These are phyloP conservation scores for Leccinum variicolor DNA, from an alignment of 768 basidiomycete species.

Conservation along the genomic window DNA sequence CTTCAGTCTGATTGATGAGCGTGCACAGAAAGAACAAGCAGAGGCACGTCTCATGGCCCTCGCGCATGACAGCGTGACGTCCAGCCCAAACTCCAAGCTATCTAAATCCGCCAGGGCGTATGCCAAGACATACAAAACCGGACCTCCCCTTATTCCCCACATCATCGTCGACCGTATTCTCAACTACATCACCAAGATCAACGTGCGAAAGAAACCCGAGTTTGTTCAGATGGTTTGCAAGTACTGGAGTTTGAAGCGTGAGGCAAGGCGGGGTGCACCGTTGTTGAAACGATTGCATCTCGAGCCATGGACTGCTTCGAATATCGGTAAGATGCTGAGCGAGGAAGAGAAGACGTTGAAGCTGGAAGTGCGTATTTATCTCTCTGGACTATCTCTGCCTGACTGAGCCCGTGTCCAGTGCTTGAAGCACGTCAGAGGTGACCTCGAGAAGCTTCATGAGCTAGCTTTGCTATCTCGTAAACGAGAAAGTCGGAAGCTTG, in stretches of 20 bases:
- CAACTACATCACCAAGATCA: slow-evolving; percentile 68
- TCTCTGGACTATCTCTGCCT: not conserved
- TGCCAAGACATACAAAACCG: slow-evolving; percentile 87
- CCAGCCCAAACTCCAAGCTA: slow-evolving; percentile 40
- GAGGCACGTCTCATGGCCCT: slow-evolving; percentile 58
- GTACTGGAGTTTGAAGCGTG: slow-evolving; percentile 98
- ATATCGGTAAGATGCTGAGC: slow-evolving; percentile 58
- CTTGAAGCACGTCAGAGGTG: slow-evolving; percentile 64
- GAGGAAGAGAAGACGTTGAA: slow-evolving; percentile 83
- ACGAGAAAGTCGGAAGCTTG: slow-evolving; percentile 79
- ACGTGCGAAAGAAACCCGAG: slow-evolving; percentile 69
- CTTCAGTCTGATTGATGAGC: not conserved
- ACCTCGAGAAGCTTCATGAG: slow-evolving; percentile 70
- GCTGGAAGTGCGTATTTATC: slow-evolving; percentile 57
- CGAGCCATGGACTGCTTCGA: slow-evolving; percentile 93
- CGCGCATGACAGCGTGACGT: slow-evolving; percentile 39
- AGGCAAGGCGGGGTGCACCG: slow-evolving; percentile 90
- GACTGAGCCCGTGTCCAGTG: slow-evolving; percentile 30
- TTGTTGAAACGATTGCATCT: slow-evolving; percentile 89
- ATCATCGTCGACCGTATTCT: slow-evolving; percentile 79
- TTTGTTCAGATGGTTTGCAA: slow-evolving; percentile 77
- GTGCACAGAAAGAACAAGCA: slow-evolving; percentile 61
- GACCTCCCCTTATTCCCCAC: slow-evolving; percentile 87
- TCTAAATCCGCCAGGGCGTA: slow-evolving; percentile 88
- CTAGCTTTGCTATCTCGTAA: slow-evolving; percentile 67